Evolutionary conservation across 768 basidiomycete genomes (phyloP).

Genomic region (Xanthoconium stramineum): DNA sequence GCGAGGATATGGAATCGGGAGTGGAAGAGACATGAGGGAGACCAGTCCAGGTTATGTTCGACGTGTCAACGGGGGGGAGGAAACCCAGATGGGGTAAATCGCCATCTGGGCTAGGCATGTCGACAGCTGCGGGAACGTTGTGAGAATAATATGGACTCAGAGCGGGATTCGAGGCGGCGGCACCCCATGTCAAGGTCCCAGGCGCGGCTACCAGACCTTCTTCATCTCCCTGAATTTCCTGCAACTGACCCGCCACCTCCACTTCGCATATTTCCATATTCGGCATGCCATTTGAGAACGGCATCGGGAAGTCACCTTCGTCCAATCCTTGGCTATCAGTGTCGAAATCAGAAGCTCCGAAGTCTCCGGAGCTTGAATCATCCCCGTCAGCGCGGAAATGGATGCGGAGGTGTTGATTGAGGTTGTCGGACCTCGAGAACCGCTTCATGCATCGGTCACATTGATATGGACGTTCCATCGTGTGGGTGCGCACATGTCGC

Average conservation of each 20-base stretch:
- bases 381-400: constrained; percentile 45
- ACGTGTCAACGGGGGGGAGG: constrained; percentile 21
- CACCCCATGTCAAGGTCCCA: constrained; percentile 16
- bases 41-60: constrained; percentile 25
- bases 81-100: constrained; percentile 21
- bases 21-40: constrained; percentile 14
- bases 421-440: constrained; percentile 87
- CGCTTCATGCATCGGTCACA: constrained; percentile 74
- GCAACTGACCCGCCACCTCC: constrained; percentile 54
- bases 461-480: constrained; percentile 80
- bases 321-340: constrained; percentile 35
- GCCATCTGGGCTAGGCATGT: constrained; percentile 17
- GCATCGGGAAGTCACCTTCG: constrained; percentile 30
- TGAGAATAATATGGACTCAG: constrained; percentile 25
- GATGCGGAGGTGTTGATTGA: constrained; percentile 82
- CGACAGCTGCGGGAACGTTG: constrained; percentile 9
- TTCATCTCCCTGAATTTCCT: constrained; percentile 56
- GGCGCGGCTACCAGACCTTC: constrained; percentile 47
- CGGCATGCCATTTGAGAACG: constrained; percentile 33
- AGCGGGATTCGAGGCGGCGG: constrained; percentile 16
- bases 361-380: constrained; percentile 26
- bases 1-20: constrained; percentile 22
- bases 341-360: constrained; percentile 26
- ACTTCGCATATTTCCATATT: constrained; percentile 59
- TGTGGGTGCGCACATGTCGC: constrained; percentile 84